Percentiles rank a stretch among this genome's conserved stretches.
phyloP scores from a whole-genome alignment of 331 rosid genomes.

The Cydonia oblonga region DNA sequence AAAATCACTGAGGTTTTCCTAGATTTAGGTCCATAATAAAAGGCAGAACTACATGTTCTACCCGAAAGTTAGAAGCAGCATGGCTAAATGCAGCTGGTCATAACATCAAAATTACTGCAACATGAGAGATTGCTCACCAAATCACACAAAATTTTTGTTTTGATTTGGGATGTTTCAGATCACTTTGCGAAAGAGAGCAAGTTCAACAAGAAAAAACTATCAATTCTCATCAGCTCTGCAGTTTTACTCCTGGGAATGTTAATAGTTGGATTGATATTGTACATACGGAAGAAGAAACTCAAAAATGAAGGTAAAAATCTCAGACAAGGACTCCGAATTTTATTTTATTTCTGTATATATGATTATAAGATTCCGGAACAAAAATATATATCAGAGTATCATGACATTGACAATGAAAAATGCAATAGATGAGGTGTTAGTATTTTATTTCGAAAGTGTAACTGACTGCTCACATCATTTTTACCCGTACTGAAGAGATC shows the following conservation, averaged over 20 bases:
- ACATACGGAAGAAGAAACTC: not conserved
- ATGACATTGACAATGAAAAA: not conserved
- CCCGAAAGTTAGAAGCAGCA: not conserved
- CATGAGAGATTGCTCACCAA: not conserved
- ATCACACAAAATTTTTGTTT: not conserved
- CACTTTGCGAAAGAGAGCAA: not conserved
- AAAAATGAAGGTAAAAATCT: not conserved
- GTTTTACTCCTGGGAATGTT: not conserved
- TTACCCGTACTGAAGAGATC: not conserved
- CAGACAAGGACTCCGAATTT: not conserved
- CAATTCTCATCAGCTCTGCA: not conserved
- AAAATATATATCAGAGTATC: not conserved
- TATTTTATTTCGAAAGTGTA: not conserved
- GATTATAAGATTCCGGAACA: not conserved
- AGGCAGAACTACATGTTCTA: not conserved
- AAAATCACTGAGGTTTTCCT: not conserved
- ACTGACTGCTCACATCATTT: not conserved
- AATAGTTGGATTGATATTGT: not conserved
- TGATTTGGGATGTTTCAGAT: not conserved
- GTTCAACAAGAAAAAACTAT: not conserved
- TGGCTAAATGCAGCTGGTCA: not conserved
- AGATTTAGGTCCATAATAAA: not conserved
- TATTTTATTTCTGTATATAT: not conserved
- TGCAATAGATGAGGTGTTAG: not conserved
- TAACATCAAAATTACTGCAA: not conserved